phyloP scores from a whole-genome alignment of 2,329 filamentous ascomycete species.

The Calonectria crousiana region DNA sequence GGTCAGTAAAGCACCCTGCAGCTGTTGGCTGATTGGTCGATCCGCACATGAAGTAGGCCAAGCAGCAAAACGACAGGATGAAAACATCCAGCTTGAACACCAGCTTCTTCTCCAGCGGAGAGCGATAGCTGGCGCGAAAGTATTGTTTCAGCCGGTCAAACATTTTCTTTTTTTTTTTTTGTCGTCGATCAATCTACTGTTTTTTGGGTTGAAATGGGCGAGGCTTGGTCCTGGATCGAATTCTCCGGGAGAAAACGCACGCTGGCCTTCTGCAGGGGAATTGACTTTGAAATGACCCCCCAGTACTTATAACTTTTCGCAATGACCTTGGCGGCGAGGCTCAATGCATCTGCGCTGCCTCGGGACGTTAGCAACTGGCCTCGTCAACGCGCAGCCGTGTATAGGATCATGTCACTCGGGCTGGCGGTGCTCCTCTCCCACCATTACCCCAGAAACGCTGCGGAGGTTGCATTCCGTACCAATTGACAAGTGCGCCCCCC shows the following conservation, averaged over 20 bases:
- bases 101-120: slow-evolving; percentile 23
- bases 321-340: background rate
- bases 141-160: slow-evolving; percentile 10
- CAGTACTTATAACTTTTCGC: slow-evolving; percentile 19
- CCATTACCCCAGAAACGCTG: slow-evolving; percentile 19
- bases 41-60: slow-evolving; percentile 47
- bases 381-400: background rate
- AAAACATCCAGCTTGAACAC: slow-evolving; percentile 33
- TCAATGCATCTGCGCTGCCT: background rate
- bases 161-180: slow-evolving; percentile 3
- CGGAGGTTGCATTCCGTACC: slow-evolving; percentile 16
- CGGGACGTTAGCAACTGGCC: background rate
- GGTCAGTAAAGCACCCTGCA: slow-evolving; percentile 47
- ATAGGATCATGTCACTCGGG: slow-evolving; percentile 9
- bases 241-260: background rate
- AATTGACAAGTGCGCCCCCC: background rate
- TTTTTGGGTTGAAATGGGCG: background rate
- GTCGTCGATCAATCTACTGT: background rate
- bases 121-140: slow-evolving; percentile 8
- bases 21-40: background rate
- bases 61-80: slow-evolving; percentile 46
- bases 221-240: background rate
- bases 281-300: background rate
- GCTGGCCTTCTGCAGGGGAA: background rate
- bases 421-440: slow-evolving; percentile 26